Conservation (phyloP, 805 yeast species). For the Metschnikowia shivogae region DNA sequence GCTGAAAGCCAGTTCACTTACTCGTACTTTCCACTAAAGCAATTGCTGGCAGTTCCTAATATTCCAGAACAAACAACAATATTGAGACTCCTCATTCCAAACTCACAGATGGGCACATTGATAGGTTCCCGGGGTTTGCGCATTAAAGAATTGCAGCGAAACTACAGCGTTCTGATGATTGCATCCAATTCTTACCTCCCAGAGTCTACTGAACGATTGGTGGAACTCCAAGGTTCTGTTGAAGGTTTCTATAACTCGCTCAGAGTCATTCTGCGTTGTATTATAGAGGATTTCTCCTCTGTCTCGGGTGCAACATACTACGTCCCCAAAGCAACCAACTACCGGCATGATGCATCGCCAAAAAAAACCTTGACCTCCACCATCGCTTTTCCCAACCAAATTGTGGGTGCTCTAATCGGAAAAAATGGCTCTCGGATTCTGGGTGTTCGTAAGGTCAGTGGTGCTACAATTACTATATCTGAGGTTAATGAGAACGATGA, state of each 20-base stretch:
- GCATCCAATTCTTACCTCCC: constrained; percentile 83
- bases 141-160: constrained; percentile 73
- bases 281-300: constrained; percentile 69
- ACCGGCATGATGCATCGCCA: background rate
- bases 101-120: constrained; percentile 82
- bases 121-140: constrained; percentile 81
- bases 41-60: constrained; percentile 50
- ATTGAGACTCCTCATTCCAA: constrained; percentile 72
- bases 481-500: constrained; percentile 61
- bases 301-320: constrained; percentile 63
- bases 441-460: constrained; percentile 74
- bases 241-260: constrained; percentile 55
- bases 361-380: constrained; percentile 28
- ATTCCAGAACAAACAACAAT: constrained; percentile 50
- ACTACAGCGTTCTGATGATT: constrained; percentile 69
- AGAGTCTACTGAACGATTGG: constrained; percentile 78
- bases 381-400: constrained; percentile 66
- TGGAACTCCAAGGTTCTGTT: constrained; percentile 81
- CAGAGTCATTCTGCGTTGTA: constrained; percentile 59
- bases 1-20: constrained; percentile 33
- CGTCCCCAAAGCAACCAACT: constrained; percentile 41
- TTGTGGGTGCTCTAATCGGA: constrained; percentile 89
- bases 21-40: constrained; percentile 57
- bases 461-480: constrained; percentile 74
- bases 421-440: constrained; percentile 81